Base-by-base conservation (phyloP, 495 filamentous ascomycete species). In the Cercophora samala region DNA sequence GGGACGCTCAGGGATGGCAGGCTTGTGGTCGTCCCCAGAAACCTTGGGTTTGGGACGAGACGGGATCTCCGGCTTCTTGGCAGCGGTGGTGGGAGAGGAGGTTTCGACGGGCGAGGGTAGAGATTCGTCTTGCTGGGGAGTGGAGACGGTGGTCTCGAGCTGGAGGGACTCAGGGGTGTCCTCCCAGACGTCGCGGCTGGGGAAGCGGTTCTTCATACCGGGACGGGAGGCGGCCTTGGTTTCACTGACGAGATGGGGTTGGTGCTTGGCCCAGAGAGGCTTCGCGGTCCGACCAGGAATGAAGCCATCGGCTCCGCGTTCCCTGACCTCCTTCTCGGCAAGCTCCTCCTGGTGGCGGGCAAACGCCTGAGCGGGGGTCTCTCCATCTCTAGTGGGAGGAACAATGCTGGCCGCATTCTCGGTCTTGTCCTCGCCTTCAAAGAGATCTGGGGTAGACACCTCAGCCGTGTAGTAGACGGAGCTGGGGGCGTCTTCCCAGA, bases 401-500 rank as follows among this genome's bases (percentile, higher is more conserved):
- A 74, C 69, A 26, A 70, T 60, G 29, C 70, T 18, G 74, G 61
- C 60, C 2, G 37, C 37, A 46, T 85, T 81, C 64, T 85, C 80
- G 25, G 75, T 69, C 13, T 80, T 74, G 24, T 85, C 78, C 70
- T 91, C 86, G 64, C 90, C 85, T 42, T 85, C 84, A 0, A 79
- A 73, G 8, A 84, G 70, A 64, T 96, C 89, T 2, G 94, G 93
- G 0, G 90, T 93, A 5, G 91, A 89, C 15, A 99, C 93, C 64
- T 90, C 93, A 21, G 95, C 87, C 32, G 91, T 87, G 65, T 92
- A 88, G 70, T 93, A 89, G 58, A 92, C 81, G 79, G 91, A 94
- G 78, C 89, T 91, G 4, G 95, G 95, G 0, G 93, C 90, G 77
- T 99, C 95, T 75, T 99, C 95, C 95, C 95, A 99, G 51, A 97